Base-by-base conservation (phyloP, 2,329 filamentous ascomycete genomes). In the Neofusicoccum parvum region DNA sequence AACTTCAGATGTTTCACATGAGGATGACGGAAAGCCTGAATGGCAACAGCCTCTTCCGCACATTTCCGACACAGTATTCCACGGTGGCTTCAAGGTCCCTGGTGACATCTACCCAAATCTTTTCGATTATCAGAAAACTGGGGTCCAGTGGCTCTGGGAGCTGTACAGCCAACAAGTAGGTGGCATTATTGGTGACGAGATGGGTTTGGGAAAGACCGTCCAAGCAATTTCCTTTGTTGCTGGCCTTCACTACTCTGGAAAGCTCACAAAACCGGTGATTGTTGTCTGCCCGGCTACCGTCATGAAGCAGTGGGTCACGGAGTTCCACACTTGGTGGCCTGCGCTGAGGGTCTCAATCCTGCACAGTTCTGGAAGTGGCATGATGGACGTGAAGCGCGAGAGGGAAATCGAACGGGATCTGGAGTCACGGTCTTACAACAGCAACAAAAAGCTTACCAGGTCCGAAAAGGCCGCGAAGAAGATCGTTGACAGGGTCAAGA, bases 241-340 rank as follows among this genome's bases (percentile, higher is more conserved):
- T 2, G 92, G 92, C 2, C 81, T 99, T 9, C 95, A 99, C 75
- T 94, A 97, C 78, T 98, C 93, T 78, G 91, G 90, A 70, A 91
- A 89, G 72, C 85, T 98, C 23, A 87, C 86, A 23, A 92, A 92
- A 67, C 95, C 95, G 0, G 88, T 96, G 49, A 92, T 99, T 67
- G 87, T 99, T 7, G 93, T 99, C 3, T 94, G 93, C 59, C 95
- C 95, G 1, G 94, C 94, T 3, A 99, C 95, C 0, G 90, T 99
- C 27, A 89, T 99, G 80, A 91, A 92, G 67, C 95, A 99, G 76
- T 99, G 95, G 95, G 95, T 97, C 12, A 96, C 96, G 69, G 95
- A 99, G 74, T 98, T 99, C 71, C 96, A 99, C 78, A 88, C 90
- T 12, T 99, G 96, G 96, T 99, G 96, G 96, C 95, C 95, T n/a